Conservation (phyloP, 148 eudicot species). For the Vaccinium corymbosum region DNA sequence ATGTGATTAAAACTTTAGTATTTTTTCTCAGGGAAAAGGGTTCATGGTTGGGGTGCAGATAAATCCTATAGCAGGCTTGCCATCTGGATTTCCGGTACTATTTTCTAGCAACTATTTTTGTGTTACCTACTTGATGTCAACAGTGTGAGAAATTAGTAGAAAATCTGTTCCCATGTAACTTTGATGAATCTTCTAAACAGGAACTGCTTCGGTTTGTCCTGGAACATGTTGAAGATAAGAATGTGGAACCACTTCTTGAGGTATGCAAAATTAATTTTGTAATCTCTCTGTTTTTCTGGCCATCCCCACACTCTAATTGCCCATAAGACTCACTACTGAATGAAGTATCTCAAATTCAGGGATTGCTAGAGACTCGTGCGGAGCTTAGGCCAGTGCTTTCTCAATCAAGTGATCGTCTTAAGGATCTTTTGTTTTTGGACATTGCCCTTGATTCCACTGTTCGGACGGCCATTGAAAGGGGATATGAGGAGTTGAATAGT, state of each 20-base stretch:
- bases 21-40: constrained; percentile 76
- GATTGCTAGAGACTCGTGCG: constrained; percentile 80
- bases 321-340: not conserved
- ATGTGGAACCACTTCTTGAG: constrained; percentile 88
- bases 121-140: not conserved
- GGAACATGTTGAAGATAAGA: constrained; percentile 77
- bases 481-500: constrained; percentile 78
- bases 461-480: constrained; percentile 89
- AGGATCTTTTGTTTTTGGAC: constrained; percentile 88
- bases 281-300: not conserved
- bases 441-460: constrained; percentile 89
- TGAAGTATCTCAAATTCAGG: constrained; percentile 38
- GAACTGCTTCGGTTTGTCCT: constrained; percentile 77
- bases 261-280: constrained; percentile 29
- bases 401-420: constrained; percentile 66
- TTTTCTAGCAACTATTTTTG: not conserved
- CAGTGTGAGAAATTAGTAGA: not conserved
- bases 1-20: constrained; percentile 15
- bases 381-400: constrained; percentile 73
- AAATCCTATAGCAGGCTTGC: constrained; percentile 84
- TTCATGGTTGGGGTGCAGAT: constrained; percentile 98
- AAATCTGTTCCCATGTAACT: constrained; percentile 3
- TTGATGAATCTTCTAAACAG: constrained; percentile 34
- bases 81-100: constrained; percentile 79
- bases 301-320: not conserved